Evolutionary conservation across 2,329 filamentous ascomycete species (phyloP).

Genomic region (Ramularia endophylla): DNA sequence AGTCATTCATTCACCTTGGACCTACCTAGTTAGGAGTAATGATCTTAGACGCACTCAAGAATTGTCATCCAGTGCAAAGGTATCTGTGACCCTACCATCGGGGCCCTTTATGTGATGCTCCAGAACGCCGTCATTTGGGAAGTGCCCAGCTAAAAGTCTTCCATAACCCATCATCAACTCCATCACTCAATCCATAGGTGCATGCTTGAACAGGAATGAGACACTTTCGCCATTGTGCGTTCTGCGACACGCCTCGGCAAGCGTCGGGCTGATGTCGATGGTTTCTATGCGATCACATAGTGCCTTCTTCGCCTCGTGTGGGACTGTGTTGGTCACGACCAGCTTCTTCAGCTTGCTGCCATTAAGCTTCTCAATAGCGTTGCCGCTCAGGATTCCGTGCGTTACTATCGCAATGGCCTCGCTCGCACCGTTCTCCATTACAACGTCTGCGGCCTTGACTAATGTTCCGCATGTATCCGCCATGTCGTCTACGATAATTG

Average conservation of each 20-base stretch:
- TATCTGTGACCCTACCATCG: no score
- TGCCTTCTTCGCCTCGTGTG: constrained; percentile 72
- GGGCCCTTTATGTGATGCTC: no score
- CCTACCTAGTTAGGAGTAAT: no score
- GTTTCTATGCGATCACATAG: constrained; percentile 75
- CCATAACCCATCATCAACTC: neutral
- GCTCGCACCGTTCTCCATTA: constrained; percentile 78
- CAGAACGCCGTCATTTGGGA: no score
- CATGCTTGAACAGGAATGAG: constrained; percentile 63
- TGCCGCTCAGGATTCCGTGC: constrained; percentile 83
- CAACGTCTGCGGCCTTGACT: constrained; percentile 80
- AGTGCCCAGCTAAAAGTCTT: neutral
- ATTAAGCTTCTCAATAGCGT: constrained; percentile 81
- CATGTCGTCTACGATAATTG: constrained; percentile 97
- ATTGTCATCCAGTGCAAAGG: no score
- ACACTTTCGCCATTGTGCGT: constrained; percentile 65
- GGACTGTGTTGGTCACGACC: constrained; percentile 87
- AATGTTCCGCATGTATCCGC: constrained; percentile 90
- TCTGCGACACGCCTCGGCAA: constrained; percentile 64
- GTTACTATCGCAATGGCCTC: constrained; percentile 94
- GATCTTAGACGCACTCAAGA: no score
- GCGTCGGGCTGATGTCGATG: constrained; percentile 84
- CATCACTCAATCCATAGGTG: constrained; percentile 35
- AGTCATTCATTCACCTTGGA: no score
- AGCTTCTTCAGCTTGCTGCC: constrained; percentile 68